Base-by-base conservation (phyloP, 2,329 filamentous ascomycete species). In the Penicillium sp. region DNA sequence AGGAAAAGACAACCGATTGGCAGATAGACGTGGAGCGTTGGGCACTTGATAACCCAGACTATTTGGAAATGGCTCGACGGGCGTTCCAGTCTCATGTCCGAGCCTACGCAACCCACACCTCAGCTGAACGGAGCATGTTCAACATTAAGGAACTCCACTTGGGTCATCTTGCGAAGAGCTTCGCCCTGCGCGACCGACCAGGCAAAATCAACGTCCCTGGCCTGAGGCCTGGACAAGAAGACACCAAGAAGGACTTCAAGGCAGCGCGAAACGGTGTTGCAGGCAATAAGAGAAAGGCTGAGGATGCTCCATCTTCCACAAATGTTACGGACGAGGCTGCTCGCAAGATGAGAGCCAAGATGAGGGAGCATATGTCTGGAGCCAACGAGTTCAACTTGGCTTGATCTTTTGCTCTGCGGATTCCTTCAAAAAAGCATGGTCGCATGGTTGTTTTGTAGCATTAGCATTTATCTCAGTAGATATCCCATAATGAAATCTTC, bases 401-500 rank as follows among this genome's bases (percentile, higher is more conserved):
- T 41, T 84, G 67, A 67, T 62, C 15, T 54, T 39, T 50, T 45
- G 34, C 38, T 63, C 46, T 21, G 41, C 59, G 43, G 19, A 44
- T 15, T 41, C 19, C n/a, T 40, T 46, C 19, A 36, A 41, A 57
- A 54, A 53, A 53, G 49, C 34, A 57, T 47, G 41, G 54, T 41
- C 27, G 29, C 50, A 56, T 69, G 66, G 67, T 70, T 63, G 66
- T 69, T 68, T 59, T 61, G 58, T 60, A 65, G 64, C 65, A 62
- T 65, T 60, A 67, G 60, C 62, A 60, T 65, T 60, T 55, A 49
- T 64, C 60, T 78, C 67, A 92, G 73, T 94, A 99, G 57, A 97
- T 87, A 77, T 97, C 91, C 94, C 94, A 99, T 65, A 99, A 78
- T 70, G 91, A 96, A 61, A 97, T 85, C 72, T 95, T 96, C 19